Evolutionary conservation across 805 yeast species (phyloP).

Genomic region (Lipomyces mesembrius): DNA sequence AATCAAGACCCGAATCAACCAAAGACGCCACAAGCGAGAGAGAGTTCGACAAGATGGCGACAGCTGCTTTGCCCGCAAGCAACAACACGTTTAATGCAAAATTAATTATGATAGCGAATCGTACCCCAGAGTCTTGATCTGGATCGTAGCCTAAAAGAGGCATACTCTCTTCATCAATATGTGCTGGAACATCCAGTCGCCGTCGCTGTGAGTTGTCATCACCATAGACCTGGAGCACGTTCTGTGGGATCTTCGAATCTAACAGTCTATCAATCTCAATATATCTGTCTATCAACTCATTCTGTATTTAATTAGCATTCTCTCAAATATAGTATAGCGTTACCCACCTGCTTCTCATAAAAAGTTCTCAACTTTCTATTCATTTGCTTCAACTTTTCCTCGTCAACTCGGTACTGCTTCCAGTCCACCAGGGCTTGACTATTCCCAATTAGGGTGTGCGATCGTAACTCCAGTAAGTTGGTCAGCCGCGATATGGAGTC

Average conservation of each 20-base stretch:
- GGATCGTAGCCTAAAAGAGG: constrained; percentile 54
- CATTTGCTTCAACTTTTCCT: constrained; percentile 39
- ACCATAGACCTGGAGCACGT: constrained; percentile 66
- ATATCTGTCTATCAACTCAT: constrained; percentile 61
- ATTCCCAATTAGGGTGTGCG: constrained; percentile 52
- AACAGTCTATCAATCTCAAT: constrained; percentile 65
- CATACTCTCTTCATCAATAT: constrained; percentile 62
- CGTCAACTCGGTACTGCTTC: constrained; percentile 41
- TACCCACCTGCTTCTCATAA: constrained; percentile 54
- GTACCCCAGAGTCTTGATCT: constrained; percentile 51
- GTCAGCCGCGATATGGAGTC: constrained; percentile 37
- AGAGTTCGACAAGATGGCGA: constrained; percentile 67
- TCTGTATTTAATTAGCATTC: constrained; percentile 50
- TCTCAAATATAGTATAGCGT: neutral
- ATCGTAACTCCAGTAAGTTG: constrained; percentile 52
- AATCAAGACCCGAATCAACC: constrained; percentile 75
- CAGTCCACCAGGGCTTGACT: constrained; percentile 51
- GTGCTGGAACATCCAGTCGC: constrained; percentile 58
- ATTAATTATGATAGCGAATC: constrained; percentile 65
- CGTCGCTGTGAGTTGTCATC: constrained; percentile 44
- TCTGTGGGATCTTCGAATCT: constrained; percentile 70
- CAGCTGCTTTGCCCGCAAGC: constrained; percentile 58
- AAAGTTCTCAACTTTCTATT: constrained; percentile 48
- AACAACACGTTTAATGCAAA: constrained; percentile 63
- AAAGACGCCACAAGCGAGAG: constrained; percentile 78